Conservation (phyloP, 2,329 filamentous ascomycete genomes). For the Xylariaceae sp. region DNA sequence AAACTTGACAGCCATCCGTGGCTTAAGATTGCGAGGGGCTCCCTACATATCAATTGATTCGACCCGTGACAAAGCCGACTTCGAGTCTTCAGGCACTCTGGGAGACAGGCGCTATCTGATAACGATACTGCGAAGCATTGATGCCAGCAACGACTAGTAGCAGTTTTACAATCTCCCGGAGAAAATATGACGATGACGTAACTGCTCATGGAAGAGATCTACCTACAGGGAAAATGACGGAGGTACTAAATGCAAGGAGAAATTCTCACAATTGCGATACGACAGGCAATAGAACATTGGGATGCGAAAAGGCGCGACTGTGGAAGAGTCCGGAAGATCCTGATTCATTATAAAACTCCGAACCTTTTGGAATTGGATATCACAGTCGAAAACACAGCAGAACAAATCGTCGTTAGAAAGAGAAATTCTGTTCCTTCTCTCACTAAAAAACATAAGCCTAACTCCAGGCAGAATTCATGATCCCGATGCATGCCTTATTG, state of each 20-base stretch:
- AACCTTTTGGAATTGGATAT: slow-evolving; percentile 16
- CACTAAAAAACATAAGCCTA: slow-evolving; percentile 28
- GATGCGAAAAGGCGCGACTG: neutral
- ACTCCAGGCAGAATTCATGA: slow-evolving; percentile 33
- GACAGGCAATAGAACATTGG: too few species aligned
- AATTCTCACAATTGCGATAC: too few species aligned
- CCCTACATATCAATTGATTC: too few species aligned
- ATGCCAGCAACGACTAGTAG: too few species aligned
- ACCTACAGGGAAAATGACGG: neutral
- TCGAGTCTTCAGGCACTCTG: too few species aligned
- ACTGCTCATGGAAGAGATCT: neutral
- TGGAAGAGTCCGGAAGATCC: neutral
- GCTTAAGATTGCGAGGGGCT: too few species aligned
- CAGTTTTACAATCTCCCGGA: too few species aligned
- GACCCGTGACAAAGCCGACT: too few species aligned
- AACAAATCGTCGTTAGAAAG: slow-evolving; percentile 23
- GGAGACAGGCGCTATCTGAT: too few species aligned
- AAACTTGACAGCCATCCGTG: too few species aligned
- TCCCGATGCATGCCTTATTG: slow-evolving; percentile 29
- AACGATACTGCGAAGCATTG: too few species aligned
- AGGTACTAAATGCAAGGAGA: too few species aligned
- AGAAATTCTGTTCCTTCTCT: slow-evolving; percentile 29
- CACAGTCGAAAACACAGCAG: slow-evolving; percentile 14
- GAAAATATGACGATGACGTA: neutral
- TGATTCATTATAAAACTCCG: slow-evolving; percentile 9